A percentile compares a stretch with the other conserved stretches of the same genome.
Conservation (phyloP, 805 yeast species). For the Saturnispora gosingensis region DNA sequence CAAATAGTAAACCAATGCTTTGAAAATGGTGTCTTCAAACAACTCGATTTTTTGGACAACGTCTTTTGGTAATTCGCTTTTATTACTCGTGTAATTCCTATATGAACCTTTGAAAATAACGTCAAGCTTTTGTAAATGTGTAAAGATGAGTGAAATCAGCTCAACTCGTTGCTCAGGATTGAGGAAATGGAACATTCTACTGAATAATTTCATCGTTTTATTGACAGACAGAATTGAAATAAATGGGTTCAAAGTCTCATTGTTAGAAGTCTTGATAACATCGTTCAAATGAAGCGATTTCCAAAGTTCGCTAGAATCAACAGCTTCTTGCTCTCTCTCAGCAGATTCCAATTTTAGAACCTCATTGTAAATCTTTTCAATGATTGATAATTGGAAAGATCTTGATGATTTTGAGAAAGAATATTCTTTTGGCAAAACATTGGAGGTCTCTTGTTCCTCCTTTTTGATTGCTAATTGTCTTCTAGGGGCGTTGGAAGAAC, state of each 20-base stretch:
- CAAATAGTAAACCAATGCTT: conserved; percentile 72
- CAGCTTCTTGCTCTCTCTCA: conserved; percentile 46
- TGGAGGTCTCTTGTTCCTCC: conserved; percentile 20
- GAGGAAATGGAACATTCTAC: conserved; percentile 79
- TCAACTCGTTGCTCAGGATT: conserved; percentile 68
- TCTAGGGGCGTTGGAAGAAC: conserved; percentile 79
- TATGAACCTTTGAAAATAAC: conserved; percentile 75
- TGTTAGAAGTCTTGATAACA: conserved; percentile 36
- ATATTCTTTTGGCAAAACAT: conserved; percentile 25
- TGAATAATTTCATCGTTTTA: conserved; percentile 82
- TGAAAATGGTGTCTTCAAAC: conserved; percentile 73
- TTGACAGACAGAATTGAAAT: conserved; percentile 73
- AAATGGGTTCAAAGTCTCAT: conserved; percentile 68
- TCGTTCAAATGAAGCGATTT: conserved; percentile 67
- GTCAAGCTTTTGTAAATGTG: conserved; percentile 68
- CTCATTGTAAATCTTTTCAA: conserved; percentile 72
- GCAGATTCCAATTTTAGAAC: conserved; percentile 72
- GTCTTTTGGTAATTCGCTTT: conserved; percentile 43
- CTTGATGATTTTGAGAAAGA: conserved; percentile 31
- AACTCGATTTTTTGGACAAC: conserved; percentile 56
- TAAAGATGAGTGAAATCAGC: conserved; percentile 66
- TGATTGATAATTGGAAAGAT: conserved; percentile 50
- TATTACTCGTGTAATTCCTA: conserved; percentile 40
- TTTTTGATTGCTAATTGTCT: conserved; percentile 58
- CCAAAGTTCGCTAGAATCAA: conserved; percentile 53